Evolutionary conservation across 257 asterid species (phyloP).

Genomic region (Scutellaria baicalensis): DNA sequence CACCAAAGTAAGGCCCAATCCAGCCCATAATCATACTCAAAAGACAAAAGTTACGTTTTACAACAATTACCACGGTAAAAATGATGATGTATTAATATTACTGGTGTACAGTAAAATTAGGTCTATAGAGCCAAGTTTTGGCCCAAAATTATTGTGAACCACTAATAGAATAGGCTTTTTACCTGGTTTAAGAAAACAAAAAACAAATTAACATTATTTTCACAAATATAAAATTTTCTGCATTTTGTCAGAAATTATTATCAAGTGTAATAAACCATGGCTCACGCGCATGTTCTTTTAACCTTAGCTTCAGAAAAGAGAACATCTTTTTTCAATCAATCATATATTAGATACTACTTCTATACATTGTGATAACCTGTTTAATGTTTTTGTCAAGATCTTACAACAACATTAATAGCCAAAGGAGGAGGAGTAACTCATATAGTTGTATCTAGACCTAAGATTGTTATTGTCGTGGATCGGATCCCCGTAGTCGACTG

Average conservation of each 20-base stretch:
- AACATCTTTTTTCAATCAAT: slow-evolving; percentile 2
- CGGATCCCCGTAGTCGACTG: slow-evolving; percentile 70
- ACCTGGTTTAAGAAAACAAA: too few species aligned
- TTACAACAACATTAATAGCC: slow-evolving; percentile 34
- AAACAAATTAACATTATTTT: too few species aligned
- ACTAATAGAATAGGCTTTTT: too few species aligned
- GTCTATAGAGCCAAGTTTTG: too few species aligned
- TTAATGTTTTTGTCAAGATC: background rate
- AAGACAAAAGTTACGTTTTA: too few species aligned
- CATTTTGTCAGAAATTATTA: slow-evolving; percentile 18
- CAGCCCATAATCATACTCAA: too few species aligned
- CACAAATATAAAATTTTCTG: too few species aligned
- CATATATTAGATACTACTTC: slow-evolving; percentile 4
- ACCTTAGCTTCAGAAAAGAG: slow-evolving; percentile 6
- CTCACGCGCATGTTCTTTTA: slow-evolving; percentile 14
- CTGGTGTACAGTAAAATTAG: too few species aligned
- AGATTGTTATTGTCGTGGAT: slow-evolving; percentile 30
- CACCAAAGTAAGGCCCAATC: too few species aligned
- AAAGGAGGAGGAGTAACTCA: slow-evolving; percentile 68
- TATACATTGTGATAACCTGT: slow-evolving; percentile 10
- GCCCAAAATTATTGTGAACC: too few species aligned
- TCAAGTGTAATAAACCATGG: background rate
- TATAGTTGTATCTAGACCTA: slow-evolving; percentile 70
- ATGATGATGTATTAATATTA: too few species aligned
- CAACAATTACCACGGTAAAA: too few species aligned